Base-by-base conservation (phyloP, 148 eudicot genomes). In the Rhododendron ovatum region DNA sequence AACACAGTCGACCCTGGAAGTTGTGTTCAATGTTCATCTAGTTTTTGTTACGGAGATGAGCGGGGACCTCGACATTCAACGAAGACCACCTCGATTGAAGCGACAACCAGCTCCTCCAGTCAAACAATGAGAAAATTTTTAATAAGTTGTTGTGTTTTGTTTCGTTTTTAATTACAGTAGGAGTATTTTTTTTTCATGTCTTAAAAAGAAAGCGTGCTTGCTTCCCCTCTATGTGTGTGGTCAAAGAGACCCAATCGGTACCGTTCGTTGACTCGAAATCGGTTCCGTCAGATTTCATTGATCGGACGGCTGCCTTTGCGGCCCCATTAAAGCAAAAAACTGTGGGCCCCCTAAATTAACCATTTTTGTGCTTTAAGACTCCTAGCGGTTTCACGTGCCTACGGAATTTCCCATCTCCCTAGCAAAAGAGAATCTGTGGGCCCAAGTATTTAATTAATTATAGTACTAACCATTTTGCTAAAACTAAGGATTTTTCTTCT, bases 51-150 rank as follows among this genome's bases (percentile, higher is more conserved):
- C 2, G 14, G 88, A 84, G 53, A 35, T 39, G 61, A 35, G 71
- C 18, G 83, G 81, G 85, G 59, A 41, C 77, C 45, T 74, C 26
- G 80, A 77, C 43, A 22, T 77, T 77, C 50, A 77, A 77, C 80
- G 80, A 77, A 2, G 80, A 1, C 28, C 50, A 9, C 28, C 92
- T 91, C 89, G 92, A 90, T 63, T 90, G 86, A 89, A 85, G 91
- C 89, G 93, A 89, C 90, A 89, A 47, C 43, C 41, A n/a, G 73
- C 73, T 0, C 73, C n/a, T 7, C 85, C 91, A 89, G 91, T 93
- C 91, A 91, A 91, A 89, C 88, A 78, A 53, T 51, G 61, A 76
- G 57, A 74, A 82, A 74, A 65, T 78, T 63, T 0, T 80, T 74
- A 14, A 5, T 75, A 18, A 18, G 7, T 74, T 14, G 18, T 13